Percentiles rank a stretch among this genome's conserved stretches.
phyloP scores from a whole-genome alignment of 2,329 filamentous ascomycete genomes.

The Fusarium torreyae region DNA sequence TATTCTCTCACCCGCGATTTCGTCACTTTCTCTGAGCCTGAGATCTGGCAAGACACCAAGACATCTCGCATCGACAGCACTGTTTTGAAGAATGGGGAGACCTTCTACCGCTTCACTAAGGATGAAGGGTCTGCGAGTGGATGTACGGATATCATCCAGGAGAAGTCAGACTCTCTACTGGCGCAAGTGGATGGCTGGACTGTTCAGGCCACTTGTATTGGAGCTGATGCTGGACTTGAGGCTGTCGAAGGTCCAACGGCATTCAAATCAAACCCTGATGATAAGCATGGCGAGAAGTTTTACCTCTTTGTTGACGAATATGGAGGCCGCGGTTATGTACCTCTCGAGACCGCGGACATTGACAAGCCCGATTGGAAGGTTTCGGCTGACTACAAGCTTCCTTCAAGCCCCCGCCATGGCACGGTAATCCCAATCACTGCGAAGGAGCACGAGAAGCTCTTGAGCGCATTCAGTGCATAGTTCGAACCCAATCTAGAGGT shows the following conservation, averaged over 20 bases:
- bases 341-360: slow-evolving; percentile 66
- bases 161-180: slow-evolving; percentile 61
- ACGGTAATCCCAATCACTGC: slow-evolving; percentile 68
- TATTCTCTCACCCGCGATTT: slow-evolving; percentile 67
- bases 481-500: background rate
- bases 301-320: slow-evolving; percentile 72
- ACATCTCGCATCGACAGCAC: slow-evolving; percentile 68
- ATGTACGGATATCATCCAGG: slow-evolving; percentile 69
- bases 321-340: slow-evolving; percentile 65
- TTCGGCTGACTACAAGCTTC: slow-evolving; percentile 62
- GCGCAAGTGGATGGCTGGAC: slow-evolving; percentile 61
- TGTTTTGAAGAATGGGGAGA: slow-evolving; percentile 59
- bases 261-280: slow-evolving; percentile 65
- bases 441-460: slow-evolving; percentile 30
- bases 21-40: slow-evolving; percentile 62
- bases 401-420: slow-evolving; percentile 66
- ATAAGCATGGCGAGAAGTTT: slow-evolving; percentile 67
- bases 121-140: slow-evolving; percentile 67
- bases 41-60: slow-evolving; percentile 67
- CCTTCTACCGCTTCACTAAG: slow-evolving; percentile 69
- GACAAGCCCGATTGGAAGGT: slow-evolving; percentile 65
- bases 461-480: slow-evolving; percentile 12
- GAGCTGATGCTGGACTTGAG: slow-evolving; percentile 62
- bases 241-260: slow-evolving; percentile 67
- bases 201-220: slow-evolving; percentile 64